phyloP scores from a whole-genome alignment of 1,139 yeast species.

The Candida frijolesensis region DNA sequence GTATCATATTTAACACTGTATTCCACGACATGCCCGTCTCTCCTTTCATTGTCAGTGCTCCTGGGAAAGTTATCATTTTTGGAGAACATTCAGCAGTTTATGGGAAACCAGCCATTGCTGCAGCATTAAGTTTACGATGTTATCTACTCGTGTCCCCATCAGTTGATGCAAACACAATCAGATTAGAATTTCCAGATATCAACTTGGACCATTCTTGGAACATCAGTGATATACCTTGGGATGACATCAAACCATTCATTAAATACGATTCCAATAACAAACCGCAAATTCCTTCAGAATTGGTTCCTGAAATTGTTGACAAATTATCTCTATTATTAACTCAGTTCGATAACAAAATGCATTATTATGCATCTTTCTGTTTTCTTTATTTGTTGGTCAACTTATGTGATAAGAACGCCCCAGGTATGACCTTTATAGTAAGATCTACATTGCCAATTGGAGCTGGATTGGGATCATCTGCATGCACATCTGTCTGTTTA shows the following conservation, averaged over 20 bases:
- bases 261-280: constrained; percentile 23
- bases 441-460: constrained; percentile 92
- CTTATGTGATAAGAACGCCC: constrained; percentile 49
- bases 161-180: constrained; percentile 42
- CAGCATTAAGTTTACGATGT: constrained; percentile 81
- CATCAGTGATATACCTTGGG: constrained; percentile 63
- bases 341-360: constrained; percentile 53
- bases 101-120: constrained; percentile 90
- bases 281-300: constrained; percentile 53
- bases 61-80: constrained; percentile 93
- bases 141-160: constrained; percentile 62
- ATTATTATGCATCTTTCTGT: constrained; percentile 81
- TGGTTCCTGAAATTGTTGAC: constrained; percentile 62
- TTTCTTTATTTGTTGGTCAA: constrained; percentile 76
- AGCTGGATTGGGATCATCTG: constrained; percentile 96
- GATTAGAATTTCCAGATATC: constrained; percentile 84
- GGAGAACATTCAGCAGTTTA: constrained; percentile 98
- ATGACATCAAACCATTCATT: constrained; percentile 29
- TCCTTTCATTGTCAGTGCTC: constrained; percentile 83
- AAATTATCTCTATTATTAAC: constrained; percentile 47
- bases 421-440: constrained; percentile 62
- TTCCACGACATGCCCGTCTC: constrained; percentile 2
- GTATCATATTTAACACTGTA: constrained; percentile 1
- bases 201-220: constrained; percentile 66
- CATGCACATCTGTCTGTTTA: constrained; percentile 84